These are phyloP conservation scores for Epichloe sp. DNA, from an alignment of 2,329 filamentous ascomycete species.

Conservation along the genomic window DNA sequence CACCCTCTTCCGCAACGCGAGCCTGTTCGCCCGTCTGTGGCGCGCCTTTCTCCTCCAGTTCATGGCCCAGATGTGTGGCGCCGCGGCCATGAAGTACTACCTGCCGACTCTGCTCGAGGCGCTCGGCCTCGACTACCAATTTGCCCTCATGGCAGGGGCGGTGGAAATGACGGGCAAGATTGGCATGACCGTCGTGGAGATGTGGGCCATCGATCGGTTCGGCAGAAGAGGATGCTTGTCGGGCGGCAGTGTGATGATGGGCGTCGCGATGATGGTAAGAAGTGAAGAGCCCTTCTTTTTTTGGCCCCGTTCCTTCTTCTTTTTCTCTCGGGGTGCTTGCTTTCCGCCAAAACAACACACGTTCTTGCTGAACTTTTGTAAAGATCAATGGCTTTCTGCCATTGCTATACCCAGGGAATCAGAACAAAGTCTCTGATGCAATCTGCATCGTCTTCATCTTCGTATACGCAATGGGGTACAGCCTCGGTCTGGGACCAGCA, in stretches of 20 bases:
- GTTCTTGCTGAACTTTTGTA: background rate
- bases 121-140: slow-evolving; percentile 33
- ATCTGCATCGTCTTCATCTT: slow-evolving; percentile 43
- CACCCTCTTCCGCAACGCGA: slow-evolving; percentile 31
- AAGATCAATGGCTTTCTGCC: slow-evolving; percentile 43
- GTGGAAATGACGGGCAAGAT: slow-evolving; percentile 46
- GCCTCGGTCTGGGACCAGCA: slow-evolving; percentile 42
- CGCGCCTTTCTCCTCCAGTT: slow-evolving; percentile 43
- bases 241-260: slow-evolving; percentile 38
- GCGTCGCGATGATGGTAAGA: slow-evolving; percentile 37
- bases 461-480: slow-evolving; percentile 44
- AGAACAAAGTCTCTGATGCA: slow-evolving; percentile 33
- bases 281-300: background rate
- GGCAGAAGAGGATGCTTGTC: slow-evolving; percentile 36
- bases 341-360: background rate
- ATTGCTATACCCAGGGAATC: slow-evolving; percentile 35
- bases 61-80: slow-evolving; percentile 47
- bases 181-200: slow-evolving; percentile 40
- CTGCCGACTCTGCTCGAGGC: slow-evolving; percentile 38
- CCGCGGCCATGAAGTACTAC: slow-evolving; percentile 48
- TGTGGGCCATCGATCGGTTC: slow-evolving; percentile 40
- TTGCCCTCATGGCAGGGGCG: slow-evolving; percentile 39
- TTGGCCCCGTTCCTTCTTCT: background rate
- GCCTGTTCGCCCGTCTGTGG: slow-evolving; percentile 40
- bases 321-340: background rate